Base-by-base conservation (phyloP, 768 basidiomycete genomes). In the Solioccasus polychromus region DNA sequence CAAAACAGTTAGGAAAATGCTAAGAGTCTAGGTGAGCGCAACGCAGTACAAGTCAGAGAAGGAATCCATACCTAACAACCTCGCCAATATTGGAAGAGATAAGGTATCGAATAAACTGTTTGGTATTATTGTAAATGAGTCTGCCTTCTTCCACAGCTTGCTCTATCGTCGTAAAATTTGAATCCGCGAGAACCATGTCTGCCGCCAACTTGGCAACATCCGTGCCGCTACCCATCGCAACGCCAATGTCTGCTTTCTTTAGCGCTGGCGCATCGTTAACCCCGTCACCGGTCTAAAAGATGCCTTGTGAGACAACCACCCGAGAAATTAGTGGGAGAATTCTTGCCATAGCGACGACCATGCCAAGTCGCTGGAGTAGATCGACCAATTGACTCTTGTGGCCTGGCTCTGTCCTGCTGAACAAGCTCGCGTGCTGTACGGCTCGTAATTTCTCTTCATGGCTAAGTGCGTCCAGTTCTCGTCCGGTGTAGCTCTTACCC, bases 91-190 rank as follows among this genome's bases (percentile, higher is more conserved):
- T 97, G 48, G 91, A 93, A 24, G 93, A 96, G 69, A 91, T 98
- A 62, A 99, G 85, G 72, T 98, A 99, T 59, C 95, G 87, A 68
- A 99, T 97, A 69, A 99, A 99, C 65, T 98, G 95, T 71, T 99
- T 99, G 35, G 94, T 98, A 71, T 99, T 99, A 71, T 97, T 97
- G 70, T 97, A 98, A 61, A 98, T 99, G 47, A 95, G 76, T 68
- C 95, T 76, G 57, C 95, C 95, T 71, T 99, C 95, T 67, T 98
- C 95, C 35, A 99, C 93, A 8, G 95, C 95, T 56, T 83, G 75
- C 66, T 96, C 94, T 68, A 99, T 97, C 7, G 93, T 94, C 10
- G 92, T 85, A 68, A 99, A 99, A 73, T 98, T 98, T 38, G 93
- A 93, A 66, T 95, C 93, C 5, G 91, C 88, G 40, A 94, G 80